These are phyloP conservation scores for Isochrysis galbana DNA, from an alignment of 78 protist species.

Conservation along the genomic window DNA sequence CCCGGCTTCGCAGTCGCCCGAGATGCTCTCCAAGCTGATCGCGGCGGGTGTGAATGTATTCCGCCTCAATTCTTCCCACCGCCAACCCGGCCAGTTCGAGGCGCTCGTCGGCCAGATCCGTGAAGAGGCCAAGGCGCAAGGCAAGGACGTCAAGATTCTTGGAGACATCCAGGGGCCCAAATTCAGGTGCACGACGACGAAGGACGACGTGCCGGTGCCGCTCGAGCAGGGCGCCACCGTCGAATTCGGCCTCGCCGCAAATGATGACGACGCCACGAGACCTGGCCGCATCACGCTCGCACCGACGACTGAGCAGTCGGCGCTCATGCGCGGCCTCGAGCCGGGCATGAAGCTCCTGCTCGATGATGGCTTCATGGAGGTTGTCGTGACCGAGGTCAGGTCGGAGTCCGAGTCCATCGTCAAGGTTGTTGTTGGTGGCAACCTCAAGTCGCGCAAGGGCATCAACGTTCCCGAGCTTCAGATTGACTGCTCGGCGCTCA, in stretches of 20 bases:
- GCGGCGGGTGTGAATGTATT: conserved; percentile 40
- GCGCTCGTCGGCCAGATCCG: not conserved
- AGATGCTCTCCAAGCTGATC: not conserved
- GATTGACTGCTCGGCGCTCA: conserved; percentile 36
- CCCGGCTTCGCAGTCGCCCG: not conserved
- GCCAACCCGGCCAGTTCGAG: conserved; percentile 16
- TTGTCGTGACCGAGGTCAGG: not conserved
- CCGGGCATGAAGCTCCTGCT: not conserved
- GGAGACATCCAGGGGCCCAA: conserved; percentile 55
- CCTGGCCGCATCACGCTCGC: conserved; percentile 10
- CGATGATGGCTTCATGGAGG: conserved; percentile 9
- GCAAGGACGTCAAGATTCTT: not conserved
- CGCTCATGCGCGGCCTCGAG: not conserved
- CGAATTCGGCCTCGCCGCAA: not conserved
- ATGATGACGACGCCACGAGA: not conserved
- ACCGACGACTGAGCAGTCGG: not conserved
- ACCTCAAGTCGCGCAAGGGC: conserved; percentile 45
- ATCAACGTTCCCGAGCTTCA: conserved; percentile 42
- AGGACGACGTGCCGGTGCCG: not conserved
- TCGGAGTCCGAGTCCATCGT: too few relatives aligned
- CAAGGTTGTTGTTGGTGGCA: too few relatives aligned
- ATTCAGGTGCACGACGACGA: not conserved
- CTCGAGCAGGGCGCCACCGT: not conserved
- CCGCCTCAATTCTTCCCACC: conserved; percentile 53
- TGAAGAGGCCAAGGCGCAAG: not conserved